These are phyloP conservation scores for Lactarius trivialis DNA, from an alignment of 768 basidiomycete species.

Conservation along the genomic window DNA sequence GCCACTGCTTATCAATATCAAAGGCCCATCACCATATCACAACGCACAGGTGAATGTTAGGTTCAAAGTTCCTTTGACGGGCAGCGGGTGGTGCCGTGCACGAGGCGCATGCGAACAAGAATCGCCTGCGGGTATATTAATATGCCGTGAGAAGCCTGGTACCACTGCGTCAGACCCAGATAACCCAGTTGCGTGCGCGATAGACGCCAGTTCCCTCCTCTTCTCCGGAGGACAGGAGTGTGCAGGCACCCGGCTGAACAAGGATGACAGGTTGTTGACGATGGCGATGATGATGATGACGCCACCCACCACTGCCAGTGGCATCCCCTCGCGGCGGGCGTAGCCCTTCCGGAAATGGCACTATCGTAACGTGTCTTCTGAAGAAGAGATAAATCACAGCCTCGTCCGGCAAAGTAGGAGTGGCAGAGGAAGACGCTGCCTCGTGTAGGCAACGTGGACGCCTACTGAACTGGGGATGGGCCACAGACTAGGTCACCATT, in stretches of 20 bases:
- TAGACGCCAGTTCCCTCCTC: not conserved
- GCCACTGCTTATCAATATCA: conserved; percentile 4
- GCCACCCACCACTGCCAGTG: no score
- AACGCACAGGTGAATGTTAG: not conserved
- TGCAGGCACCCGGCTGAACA: conserved; percentile 1
- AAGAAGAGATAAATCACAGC: not conserved
- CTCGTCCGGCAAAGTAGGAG: not conserved
- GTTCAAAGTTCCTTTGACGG: not conserved
- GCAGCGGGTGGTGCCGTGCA: not conserved
- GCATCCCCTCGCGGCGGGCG: not conserved
- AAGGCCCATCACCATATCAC: conserved; percentile 5
- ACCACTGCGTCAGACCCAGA: not conserved
- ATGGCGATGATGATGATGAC: conserved; percentile 6
- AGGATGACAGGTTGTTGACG: not conserved
- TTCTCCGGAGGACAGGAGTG: not conserved
- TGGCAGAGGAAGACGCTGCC: not conserved
- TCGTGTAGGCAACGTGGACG: conserved; percentile 8
- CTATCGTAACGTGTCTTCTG: not conserved
- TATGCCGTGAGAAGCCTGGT: not conserved
- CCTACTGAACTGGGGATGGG: not conserved
- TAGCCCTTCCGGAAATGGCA: conserved; percentile 8
- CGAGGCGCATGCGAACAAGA: conserved; percentile 5
- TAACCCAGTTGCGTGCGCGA: not conserved
- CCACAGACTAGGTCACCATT: conserved; percentile 5
- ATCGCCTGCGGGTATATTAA: not conserved